A percentile compares a stretch with the other conserved stretches of the same genome.
Evolutionary conservation across 768 basidiomycete species (phyloP).

Genomic region (Obba rivulosa): DNA sequence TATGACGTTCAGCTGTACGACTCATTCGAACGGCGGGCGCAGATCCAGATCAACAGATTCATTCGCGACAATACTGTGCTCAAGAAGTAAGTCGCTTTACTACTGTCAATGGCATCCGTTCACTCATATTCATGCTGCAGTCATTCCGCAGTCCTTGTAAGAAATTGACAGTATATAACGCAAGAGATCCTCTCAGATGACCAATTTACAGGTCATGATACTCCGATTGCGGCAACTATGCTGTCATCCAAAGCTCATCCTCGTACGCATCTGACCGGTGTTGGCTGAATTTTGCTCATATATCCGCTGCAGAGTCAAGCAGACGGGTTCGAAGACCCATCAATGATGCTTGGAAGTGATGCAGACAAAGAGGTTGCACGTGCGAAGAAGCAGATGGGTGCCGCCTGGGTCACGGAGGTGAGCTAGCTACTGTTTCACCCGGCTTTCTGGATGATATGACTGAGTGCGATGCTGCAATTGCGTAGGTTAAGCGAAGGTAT

Average conservation of each 20-base stretch:
- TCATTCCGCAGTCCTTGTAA: slow-evolving; percentile 43
- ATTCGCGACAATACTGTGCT: slow-evolving; percentile 59
- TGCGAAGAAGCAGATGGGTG: slow-evolving; percentile 40
- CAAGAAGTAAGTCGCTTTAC: slow-evolving; percentile 51
- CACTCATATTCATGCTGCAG: slow-evolving; percentile 21
- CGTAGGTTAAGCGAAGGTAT: slow-evolving; percentile 34
- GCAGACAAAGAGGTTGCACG: slow-evolving; percentile 53
- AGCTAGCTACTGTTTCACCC: background rate
- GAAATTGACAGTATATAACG: slow-evolving; percentile 6
- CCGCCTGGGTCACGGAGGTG: slow-evolving; percentile 32
- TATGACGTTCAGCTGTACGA: slow-evolving; percentile 43
- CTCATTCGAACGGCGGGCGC: slow-evolving; percentile 48
- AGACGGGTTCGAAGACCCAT: slow-evolving; percentile 46
- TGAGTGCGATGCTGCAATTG: background rate
- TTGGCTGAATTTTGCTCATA: background rate
- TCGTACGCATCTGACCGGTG: slow-evolving; percentile 32
- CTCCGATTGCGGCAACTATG: slow-evolving; percentile 71
- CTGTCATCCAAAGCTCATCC: slow-evolving; percentile 65
- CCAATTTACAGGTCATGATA: slow-evolving; percentile 51
- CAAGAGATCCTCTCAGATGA: background rate
- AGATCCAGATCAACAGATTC: slow-evolving; percentile 54
- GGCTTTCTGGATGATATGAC: background rate
- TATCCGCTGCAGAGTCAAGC: slow-evolving; percentile 30
- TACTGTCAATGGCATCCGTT: slow-evolving; percentile 3
- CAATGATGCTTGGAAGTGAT: slow-evolving; percentile 40